Percentiles rank a stretch among this genome's conserved stretches.
These are phyloP conservation scores for Tulasnella sp. DNA, from an alignment of 768 basidiomycete species.

Conservation along the genomic window DNA sequence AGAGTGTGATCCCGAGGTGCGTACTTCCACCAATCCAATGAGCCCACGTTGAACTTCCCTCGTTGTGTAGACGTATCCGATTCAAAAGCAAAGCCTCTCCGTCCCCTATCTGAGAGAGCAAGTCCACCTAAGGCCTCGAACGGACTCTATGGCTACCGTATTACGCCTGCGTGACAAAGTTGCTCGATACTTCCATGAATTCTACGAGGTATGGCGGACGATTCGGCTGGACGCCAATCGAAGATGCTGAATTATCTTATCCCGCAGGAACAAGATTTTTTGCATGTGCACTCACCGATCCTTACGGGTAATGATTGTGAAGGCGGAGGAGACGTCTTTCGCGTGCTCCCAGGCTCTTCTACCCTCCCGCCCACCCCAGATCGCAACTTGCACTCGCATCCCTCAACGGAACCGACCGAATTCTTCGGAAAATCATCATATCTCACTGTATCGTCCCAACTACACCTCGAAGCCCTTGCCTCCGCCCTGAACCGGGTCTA, in stretches of 20 bases:
- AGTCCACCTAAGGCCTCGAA: slow-evolving; percentile 80
- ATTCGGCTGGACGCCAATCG: neutral
- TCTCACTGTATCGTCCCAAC: slow-evolving; percentile 90
- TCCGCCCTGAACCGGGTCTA: slow-evolving; percentile 74
- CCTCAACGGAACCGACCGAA: slow-evolving; percentile 34
- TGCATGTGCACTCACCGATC: slow-evolving; percentile 74
- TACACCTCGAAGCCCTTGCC: slow-evolving; percentile 86
- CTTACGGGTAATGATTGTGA: slow-evolving; percentile 90
- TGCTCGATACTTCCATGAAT: slow-evolving; percentile 49
- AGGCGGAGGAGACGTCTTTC: slow-evolving; percentile 90
- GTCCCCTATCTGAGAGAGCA: slow-evolving; percentile 76
- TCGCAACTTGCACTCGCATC: slow-evolving; percentile 17
- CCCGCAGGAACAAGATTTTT: slow-evolving; percentile 64
- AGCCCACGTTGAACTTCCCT: neutral
- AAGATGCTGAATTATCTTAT: slow-evolving; percentile 12
- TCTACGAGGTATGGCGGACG: slow-evolving; percentile 56
- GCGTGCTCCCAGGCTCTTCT: slow-evolving; percentile 34
- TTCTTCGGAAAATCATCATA: slow-evolving; percentile 74
- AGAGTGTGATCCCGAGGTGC: slow-evolving; percentile 51
- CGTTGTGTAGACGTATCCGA: slow-evolving; percentile 62
- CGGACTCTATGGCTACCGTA: slow-evolving; percentile 60
- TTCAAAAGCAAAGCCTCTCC: slow-evolving; percentile 81
- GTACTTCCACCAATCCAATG: slow-evolving; percentile 14
- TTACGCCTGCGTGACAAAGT: slow-evolving; percentile 61
- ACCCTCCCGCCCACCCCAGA: slow-evolving; percentile 6